Evolutionary conservation across 495 filamentous ascomycete species (phyloP).

Genomic region (Cladorrhinum samala): DNA sequence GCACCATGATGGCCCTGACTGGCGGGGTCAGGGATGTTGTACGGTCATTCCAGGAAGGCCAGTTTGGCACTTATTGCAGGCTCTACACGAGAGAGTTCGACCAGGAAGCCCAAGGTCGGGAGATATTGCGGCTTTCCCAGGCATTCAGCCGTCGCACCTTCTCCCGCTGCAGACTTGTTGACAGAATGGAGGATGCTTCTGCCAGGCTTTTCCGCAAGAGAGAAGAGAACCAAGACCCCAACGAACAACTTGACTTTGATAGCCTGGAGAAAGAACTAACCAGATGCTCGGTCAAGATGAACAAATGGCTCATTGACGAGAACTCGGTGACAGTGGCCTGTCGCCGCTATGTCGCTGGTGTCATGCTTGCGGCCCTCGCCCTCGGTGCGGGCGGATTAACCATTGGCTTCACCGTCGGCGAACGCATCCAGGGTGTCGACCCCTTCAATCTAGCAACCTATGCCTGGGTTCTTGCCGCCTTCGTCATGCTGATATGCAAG

Average conservation of each 20-base stretch:
- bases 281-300: too few species aligned
- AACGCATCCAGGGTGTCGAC: conserved; percentile 26
- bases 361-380: background rate
- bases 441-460: conserved; percentile 31
- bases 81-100: too few species aligned
- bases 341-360: background rate
- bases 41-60: background rate
- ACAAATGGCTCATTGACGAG: background rate
- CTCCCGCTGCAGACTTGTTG: too few species aligned
- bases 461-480: conserved; percentile 27
- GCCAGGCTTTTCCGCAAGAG: too few species aligned
- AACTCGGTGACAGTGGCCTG: background rate
- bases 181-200: too few species aligned
- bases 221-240: too few species aligned
- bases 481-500: conserved; percentile 28
- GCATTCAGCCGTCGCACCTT: too few species aligned
- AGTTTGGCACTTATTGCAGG: too few species aligned
- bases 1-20: background rate
- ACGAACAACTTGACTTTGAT: too few species aligned
- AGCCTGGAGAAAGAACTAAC: too few species aligned
- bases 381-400: background rate
- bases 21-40: background rate
- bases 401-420: conserved; percentile 14
- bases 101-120: too few species aligned
- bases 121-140: too few species aligned